Percentiles rank a stretch among this genome's conserved stretches.
These are phyloP conservation scores for Hypocrella siamensis DNA, from an alignment of 2,329 filamentous ascomycete genomes.

Conservation along the genomic window DNA sequence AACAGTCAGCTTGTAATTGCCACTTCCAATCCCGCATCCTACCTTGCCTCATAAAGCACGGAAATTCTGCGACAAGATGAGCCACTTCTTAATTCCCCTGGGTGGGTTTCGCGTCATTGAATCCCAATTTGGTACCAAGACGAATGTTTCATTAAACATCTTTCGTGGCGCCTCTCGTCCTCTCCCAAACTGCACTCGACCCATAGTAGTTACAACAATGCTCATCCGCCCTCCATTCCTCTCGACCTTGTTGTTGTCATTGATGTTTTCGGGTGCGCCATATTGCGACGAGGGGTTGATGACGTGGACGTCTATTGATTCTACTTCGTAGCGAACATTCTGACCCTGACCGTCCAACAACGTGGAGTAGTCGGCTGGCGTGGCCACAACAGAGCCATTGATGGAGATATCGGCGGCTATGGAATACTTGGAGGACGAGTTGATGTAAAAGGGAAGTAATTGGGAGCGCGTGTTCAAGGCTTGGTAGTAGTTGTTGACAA, in stretches of 20 bases:
- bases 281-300: conserved; percentile 52
- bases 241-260: conserved; percentile 25
- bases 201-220: conserved; percentile 58
- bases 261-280: conserved; percentile 33
- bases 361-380: conserved; percentile 48
- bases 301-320: conserved; percentile 63
- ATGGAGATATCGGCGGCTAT: conserved; percentile 57
- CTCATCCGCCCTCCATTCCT: conserved; percentile 44
- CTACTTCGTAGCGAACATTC: conserved; percentile 52
- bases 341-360: conserved; percentile 50
- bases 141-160: conserved; percentile 66
- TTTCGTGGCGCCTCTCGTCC: conserved; percentile 45
- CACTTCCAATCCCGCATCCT: not conserved
- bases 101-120: conserved; percentile 34
- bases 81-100: conserved; percentile 39
- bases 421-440: conserved; percentile 34
- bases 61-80: conserved; percentile 61
- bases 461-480: conserved; percentile 49
- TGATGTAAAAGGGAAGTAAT: conserved; percentile 57
- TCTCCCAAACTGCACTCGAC: conserved; percentile 53
- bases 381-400: conserved; percentile 55
- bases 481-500: conserved; percentile 61
- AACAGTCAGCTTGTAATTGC: no score
- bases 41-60: conserved; percentile 27
- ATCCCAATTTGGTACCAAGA: conserved; percentile 65